Evolutionary conservation across 2,329 filamentous ascomycete genomes (phyloP).

Genomic region (Sphaerostilbella broomeana): DNA sequence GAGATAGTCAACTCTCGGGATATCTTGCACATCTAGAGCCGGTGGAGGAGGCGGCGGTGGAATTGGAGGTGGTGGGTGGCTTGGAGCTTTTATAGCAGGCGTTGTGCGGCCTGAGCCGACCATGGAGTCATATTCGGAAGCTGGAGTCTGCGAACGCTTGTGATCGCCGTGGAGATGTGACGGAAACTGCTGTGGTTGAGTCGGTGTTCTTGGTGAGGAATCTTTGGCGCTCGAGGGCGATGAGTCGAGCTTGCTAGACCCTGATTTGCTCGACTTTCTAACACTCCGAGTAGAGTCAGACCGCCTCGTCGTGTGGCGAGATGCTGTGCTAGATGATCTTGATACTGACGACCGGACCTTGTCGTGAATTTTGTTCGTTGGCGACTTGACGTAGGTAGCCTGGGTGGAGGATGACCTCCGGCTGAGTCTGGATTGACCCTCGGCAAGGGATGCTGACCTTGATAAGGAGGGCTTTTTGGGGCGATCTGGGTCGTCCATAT

Average conservation of each 20-base stretch:
- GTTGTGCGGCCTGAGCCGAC: conserved; percentile 35
- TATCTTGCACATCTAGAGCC: conserved; percentile 60
- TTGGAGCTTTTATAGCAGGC: conserved; percentile 25
- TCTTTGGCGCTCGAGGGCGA: conserved; percentile 42
- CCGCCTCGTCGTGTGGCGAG: conserved; percentile 30
- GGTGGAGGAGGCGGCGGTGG: conserved; percentile 68
- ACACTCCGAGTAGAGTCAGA: conserved; percentile 32
- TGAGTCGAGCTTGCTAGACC: conserved; percentile 38
- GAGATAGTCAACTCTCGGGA: conserved; percentile 84
- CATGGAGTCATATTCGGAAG: conserved; percentile 27
- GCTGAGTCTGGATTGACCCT: conserved; percentile 47
- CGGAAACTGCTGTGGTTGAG: conserved; percentile 46
- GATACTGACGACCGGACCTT: conserved; percentile 32
- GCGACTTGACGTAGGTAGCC: conserved; percentile 44
- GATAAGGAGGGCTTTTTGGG: conserved; percentile 33
- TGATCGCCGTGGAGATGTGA: conserved; percentile 36
- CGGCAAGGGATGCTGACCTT: conserved; percentile 39
- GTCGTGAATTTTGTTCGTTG: conserved; percentile 29
- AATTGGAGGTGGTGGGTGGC: conserved; percentile 37
- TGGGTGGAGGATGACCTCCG: conserved; percentile 53
- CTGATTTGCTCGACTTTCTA: conserved; percentile 26
- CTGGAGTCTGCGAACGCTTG: conserved; percentile 31
- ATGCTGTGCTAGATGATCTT: conserved; percentile 26
- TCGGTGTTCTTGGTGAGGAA: conserved; percentile 58
- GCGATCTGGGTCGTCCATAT: conserved; percentile 25